Base-by-base conservation (phyloP, 192 early-diverging fungal genomes). In the Phlyctochytrium arcticum region DNA sequence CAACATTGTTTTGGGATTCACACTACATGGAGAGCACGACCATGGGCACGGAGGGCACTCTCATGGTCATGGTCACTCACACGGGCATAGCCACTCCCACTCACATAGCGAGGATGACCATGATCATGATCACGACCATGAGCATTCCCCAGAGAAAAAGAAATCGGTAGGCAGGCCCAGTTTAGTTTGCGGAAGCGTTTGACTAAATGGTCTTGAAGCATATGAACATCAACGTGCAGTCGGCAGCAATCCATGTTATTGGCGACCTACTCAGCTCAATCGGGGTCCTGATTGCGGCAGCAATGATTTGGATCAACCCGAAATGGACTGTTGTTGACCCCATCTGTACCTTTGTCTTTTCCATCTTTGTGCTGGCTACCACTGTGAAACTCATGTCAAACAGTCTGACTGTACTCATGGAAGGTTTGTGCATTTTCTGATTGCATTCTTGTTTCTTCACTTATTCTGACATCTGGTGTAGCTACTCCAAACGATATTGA, bases 341-440 rank as follows among this genome's bases (percentile, higher is more conserved):
- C 0, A 51, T 91, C 10, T 91, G 89, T 73, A 92, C 90, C 4
- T 90, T 92, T 62, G 36, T 90, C 23, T 93, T 93, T 67, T 90
- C 90, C 0, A 67, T 87, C 32, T 68, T 92, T 46, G 90, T 92
- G 26, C 73, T 92, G 24, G 72, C 65, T 10, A 90, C 90, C 6
- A 92, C 91, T 0, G 70, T 85, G 9, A 70, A 77, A 6, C 59
- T 92, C 5, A 79, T 93, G 24, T 79, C 73, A 50, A 79, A 84
- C 47, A 88, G 83, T 9, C 36, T 89, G 3, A 72, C 70, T 0
- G 83, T 92, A 6, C 68, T 92, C 29, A 90, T 92, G 90, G 89
- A 92, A 77, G 75, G 89, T 70, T 47, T 17, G 60, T 36, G 4
- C 19, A 21, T 10, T 30, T 26, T 1, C 17, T 24, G 2, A 1